These are phyloP conservation scores for Xerocomus potaroensis DNA, from an alignment of 768 basidiomycete species.

Conservation along the genomic window DNA sequence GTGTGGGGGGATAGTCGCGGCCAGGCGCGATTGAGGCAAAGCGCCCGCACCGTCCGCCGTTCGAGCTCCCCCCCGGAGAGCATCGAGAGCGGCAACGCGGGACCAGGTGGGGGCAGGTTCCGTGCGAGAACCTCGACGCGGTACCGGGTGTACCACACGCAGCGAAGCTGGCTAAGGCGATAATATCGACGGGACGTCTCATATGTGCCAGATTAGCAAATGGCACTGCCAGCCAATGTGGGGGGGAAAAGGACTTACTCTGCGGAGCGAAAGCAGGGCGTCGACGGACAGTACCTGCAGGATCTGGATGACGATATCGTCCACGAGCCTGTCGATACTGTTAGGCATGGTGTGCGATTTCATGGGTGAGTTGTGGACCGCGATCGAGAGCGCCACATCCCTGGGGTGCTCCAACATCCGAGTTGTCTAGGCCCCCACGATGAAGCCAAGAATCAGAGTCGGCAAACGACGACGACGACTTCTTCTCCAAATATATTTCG, in stretches of 20 bases:
- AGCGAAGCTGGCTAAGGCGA: constrained; percentile 21
- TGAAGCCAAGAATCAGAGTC: not conserved
- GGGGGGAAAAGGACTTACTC: constrained; percentile 12
- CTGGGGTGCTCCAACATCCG: too few species aligned
- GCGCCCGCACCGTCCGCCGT: constrained; percentile 26
- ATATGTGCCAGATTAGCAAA: not conserved
- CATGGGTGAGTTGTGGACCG: too few species aligned
- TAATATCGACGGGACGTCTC: constrained; percentile 30
- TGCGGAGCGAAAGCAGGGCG: constrained; percentile 20
- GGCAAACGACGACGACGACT: too few species aligned
- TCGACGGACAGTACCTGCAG: constrained; percentile 12
- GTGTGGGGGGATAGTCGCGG: constrained; percentile 13
- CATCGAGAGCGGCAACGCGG: constrained; percentile 1
- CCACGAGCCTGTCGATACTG: constrained; percentile 23
- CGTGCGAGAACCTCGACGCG: constrained; percentile 20
- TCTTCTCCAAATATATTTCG: constrained; percentile 2
- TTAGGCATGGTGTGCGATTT: constrained; percentile 2
- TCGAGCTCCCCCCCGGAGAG: constrained; percentile 24
- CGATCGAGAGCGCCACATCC: too few species aligned
- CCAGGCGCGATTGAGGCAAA: constrained; percentile 23
- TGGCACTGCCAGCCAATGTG: not conserved
- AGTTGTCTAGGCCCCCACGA: too few species aligned
- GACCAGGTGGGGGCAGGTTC: constrained; percentile 21
- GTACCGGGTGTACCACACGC: constrained; percentile 22
- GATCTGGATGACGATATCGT: constrained; percentile 25